Conservation (phyloP, 805 yeast genomes). For the Kluyveromyces starmeri region DNA sequence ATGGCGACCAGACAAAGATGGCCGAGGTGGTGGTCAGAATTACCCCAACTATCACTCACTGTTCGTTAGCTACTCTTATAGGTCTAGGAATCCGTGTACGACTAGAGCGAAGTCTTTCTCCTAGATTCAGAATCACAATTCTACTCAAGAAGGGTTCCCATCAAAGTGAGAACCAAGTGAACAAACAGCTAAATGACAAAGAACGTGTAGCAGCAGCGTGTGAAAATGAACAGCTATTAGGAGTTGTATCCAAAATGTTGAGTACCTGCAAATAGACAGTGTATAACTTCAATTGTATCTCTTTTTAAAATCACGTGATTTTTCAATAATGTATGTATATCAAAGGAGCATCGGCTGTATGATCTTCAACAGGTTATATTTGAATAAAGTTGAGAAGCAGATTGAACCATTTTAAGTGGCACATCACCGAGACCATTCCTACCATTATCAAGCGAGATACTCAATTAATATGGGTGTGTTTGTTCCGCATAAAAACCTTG, state of each 20-base stretch:
- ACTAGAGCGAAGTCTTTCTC: constrained; percentile 79
- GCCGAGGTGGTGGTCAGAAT: constrained; percentile 74
- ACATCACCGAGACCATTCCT: no score
- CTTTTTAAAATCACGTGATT: no score
- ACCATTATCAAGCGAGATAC: no score
- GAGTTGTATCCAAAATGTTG: constrained; percentile 90
- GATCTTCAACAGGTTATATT: no score
- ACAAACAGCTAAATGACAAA: constrained; percentile 93
- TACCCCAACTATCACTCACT: constrained; percentile 97
- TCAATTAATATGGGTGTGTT: constrained; percentile 59
- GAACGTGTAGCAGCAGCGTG: constrained; percentile 98
- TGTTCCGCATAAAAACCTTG: constrained; percentile 44
- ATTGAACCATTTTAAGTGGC: no score
- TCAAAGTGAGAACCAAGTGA: constrained; percentile 92
- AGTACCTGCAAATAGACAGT: constrained; percentile 65
- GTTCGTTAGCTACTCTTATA: constrained; percentile 90
- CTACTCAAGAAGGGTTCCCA: constrained; percentile 86
- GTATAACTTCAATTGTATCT: no score
- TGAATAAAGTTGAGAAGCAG: no score
- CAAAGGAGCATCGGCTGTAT: no score
- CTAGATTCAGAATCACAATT: constrained; percentile 71
- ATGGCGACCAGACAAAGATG: constrained; percentile 43
- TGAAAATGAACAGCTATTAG: constrained; percentile 84
- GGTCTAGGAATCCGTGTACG: constrained; percentile 93
- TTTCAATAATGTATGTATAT: no score